Evolutionary conservation across 1,284 basidiomycete species (phyloP).

Genomic region (Fistulina hepatica): DNA sequence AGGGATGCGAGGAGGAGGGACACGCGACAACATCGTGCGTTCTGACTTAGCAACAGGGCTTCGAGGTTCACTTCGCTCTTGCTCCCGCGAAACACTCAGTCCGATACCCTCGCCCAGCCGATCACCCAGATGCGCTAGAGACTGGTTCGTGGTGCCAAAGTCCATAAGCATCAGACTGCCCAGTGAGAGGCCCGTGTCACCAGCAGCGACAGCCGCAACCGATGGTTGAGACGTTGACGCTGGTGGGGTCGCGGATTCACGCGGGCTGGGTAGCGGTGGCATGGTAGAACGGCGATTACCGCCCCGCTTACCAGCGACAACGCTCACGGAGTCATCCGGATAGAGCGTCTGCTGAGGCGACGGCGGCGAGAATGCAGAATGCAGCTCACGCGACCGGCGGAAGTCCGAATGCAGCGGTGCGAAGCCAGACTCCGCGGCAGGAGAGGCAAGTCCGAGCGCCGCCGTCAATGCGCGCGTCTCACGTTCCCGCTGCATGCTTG

Average conservation of each 20-base stretch:
- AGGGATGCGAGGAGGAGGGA: constrained; percentile 37
- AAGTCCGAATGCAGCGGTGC: no score
- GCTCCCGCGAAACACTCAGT: constrained; percentile 11
- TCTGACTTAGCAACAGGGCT: no score
- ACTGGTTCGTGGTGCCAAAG: constrained; percentile 23
- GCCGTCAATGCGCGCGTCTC: constrained; percentile 43
- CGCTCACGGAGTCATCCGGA: constrained; percentile 60
- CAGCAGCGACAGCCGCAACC: constrained; percentile 23
- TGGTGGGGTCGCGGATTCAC: not conserved
- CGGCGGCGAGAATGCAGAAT: constrained; percentile 22
- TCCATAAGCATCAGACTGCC: constrained; percentile 53
- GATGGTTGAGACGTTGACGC: constrained; percentile 12
- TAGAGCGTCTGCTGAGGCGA: constrained; percentile 51
- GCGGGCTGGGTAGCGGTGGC: not conserved
- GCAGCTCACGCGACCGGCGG: no score
- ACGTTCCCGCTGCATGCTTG: constrained; percentile 32
- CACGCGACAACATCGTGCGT: no score
- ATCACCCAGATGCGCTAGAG: not conserved
- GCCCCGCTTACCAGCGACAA: constrained; percentile 31
- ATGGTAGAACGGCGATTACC: constrained; percentile 3
- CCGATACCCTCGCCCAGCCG: constrained; percentile 18
- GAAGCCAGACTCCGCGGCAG: constrained; percentile 26
- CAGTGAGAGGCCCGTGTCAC: constrained; percentile 36
- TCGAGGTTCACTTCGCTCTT: constrained; percentile 7
- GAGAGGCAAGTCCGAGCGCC: constrained; percentile 41